phyloP scores from a whole-genome alignment of 2,329 filamentous ascomycete species.

The Pseudogymnoascus verrucosus region DNA sequence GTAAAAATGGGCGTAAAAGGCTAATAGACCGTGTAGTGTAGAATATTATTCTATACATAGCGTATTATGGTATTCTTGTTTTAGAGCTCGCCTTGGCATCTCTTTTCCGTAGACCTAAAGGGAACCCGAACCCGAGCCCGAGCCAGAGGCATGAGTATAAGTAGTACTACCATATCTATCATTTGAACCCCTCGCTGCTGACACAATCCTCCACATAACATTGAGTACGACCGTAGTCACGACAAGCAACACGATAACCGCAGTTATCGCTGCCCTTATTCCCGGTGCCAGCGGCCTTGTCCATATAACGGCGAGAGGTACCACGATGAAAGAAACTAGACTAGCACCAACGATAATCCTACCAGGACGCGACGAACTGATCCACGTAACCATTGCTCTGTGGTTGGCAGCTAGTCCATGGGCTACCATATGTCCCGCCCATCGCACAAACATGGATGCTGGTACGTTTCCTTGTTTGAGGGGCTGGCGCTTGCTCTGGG shows the following conservation, averaged over 20 bases:
- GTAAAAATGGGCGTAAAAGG: neutral
- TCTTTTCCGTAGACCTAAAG: too few relatives aligned
- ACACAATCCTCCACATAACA: neutral
- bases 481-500: slow-evolving; percentile 6
- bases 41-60: neutral
- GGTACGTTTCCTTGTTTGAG: slow-evolving; percentile 9
- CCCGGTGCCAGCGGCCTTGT: neutral
- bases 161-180: too few relatives aligned
- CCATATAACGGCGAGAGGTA: neutral
- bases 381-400: neutral
- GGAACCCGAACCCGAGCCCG: too few relatives aligned
- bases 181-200: neutral
- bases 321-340: neutral
- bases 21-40: neutral
- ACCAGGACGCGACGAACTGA: neutral
- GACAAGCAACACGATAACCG: neutral
- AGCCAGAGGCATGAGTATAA: too few relatives aligned
- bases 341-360: neutral
- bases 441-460: slow-evolving; percentile 10
- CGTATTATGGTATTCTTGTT: neutral
- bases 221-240: neutral
- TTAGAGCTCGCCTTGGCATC: neutral
- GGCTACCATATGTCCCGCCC: neutral
- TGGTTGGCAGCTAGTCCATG: neutral
- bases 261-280: neutral